A percentile compares a stretch with the other conserved stretches of the same genome.
Evolutionary conservation across 164 flowering plant species (phyloP).

Genomic region (Liriodendron chinense): DNA sequence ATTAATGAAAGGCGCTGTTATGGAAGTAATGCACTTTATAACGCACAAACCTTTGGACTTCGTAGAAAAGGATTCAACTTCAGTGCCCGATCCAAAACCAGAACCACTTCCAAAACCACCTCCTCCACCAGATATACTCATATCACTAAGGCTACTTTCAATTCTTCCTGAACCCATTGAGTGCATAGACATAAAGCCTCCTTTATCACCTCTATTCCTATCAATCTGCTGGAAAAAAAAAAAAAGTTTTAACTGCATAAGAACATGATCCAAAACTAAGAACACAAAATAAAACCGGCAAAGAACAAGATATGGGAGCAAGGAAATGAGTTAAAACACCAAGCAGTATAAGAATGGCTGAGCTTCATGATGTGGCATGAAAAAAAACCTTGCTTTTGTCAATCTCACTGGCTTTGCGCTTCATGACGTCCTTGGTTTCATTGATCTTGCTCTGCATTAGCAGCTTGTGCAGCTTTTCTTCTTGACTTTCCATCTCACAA

Average conservation of each 20-base stretch:
- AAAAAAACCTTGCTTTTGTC: conserved; percentile 90
- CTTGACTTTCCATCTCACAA: conserved; percentile 99
- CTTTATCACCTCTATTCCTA: conserved; percentile 77
- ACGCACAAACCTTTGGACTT: conserved; percentile 14
- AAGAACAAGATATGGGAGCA: neutral
- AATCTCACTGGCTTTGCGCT: conserved; percentile 94
- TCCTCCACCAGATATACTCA: conserved; percentile 48
- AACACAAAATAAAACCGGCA: neutral
- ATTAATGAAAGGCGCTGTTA: too few species aligned
- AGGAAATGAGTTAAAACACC: neutral
- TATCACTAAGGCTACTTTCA: conserved; percentile 70
- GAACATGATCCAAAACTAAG: neutral
- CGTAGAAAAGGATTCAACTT: conserved; percentile 38
- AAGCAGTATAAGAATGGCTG: neutral
- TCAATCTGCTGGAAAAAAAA: conserved; percentile 54
- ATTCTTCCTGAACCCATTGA: conserved; percentile 44
- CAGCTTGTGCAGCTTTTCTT: conserved; percentile 89
- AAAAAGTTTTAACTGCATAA: neutral
- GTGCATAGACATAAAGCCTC: conserved; percentile 72
- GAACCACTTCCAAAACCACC: conserved; percentile 91
- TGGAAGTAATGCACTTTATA: too few species aligned
- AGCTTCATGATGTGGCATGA: neutral
- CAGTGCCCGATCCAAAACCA: conserved; percentile 70
- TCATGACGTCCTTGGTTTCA: conserved; percentile 97
- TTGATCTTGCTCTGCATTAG: conserved; percentile 92